These are phyloP conservation scores for Cynara cardunculus DNA, from an alignment of 129 eudicot genomes.

Conservation along the genomic window DNA sequence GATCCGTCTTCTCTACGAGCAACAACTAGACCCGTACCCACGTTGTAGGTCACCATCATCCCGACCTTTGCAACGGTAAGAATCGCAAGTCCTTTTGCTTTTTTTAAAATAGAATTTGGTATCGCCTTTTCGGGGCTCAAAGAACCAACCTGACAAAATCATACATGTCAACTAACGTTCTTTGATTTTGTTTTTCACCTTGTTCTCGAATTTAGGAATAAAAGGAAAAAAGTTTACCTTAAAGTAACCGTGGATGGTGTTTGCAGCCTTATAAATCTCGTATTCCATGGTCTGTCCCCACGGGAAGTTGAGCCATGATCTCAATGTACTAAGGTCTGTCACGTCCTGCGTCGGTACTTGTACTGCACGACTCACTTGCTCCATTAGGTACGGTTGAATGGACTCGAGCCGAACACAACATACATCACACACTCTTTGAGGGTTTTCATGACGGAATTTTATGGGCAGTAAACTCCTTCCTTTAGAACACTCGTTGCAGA, in stretches of 20 bases:
- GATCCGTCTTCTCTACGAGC: conserved; percentile 55
- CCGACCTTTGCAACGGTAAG: conserved; percentile 58
- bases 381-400: conserved; percentile 47
- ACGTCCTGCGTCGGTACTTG: conserved; percentile 52
- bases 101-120: conserved; percentile 53
- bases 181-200: not conserved
- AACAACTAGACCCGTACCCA: conserved; percentile 60
- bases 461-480: conserved; percentile 61
- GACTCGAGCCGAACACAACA: conserved; percentile 53
- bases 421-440: conserved; percentile 62
- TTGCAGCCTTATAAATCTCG: conserved; percentile 58
- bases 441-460: conserved; percentile 38
- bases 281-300: conserved; percentile 65
- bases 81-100: conserved; percentile 67
- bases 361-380: conserved; percentile 53
- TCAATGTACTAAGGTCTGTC: conserved; percentile 51
- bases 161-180: not conserved
- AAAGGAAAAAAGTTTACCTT: conserved; percentile 30
- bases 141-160: conserved; percentile 39
- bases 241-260: conserved; percentile 47
- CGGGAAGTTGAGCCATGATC: conserved; percentile 59
- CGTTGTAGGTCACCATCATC: conserved; percentile 48
- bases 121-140: conserved; percentile 50
- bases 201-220: not conserved
- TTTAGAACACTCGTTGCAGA: conserved; percentile 57